These are phyloP conservation scores for Misopates orontium DNA, from an alignment of 257 asterid genomes.

Conservation along the genomic window DNA sequence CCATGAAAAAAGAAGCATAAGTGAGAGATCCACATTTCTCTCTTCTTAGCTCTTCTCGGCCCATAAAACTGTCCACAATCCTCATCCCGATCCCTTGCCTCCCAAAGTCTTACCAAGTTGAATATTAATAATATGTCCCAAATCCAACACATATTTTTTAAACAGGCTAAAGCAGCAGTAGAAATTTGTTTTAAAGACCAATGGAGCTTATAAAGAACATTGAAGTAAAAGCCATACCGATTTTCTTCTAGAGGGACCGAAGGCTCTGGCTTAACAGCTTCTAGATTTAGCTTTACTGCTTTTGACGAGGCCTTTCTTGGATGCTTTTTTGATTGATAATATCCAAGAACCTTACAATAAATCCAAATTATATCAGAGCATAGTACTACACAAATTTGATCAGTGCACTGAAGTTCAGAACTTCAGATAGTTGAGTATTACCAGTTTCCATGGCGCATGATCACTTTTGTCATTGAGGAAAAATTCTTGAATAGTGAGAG, in stretches of 20 bases:
- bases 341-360: constrained; percentile 65
- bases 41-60: background rate
- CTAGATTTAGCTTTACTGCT: constrained; percentile 76
- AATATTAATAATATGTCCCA: constrained; percentile 4
- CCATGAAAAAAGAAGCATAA: too few species aligned
- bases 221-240: constrained; percentile 45
- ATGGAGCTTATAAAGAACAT: constrained; percentile 13
- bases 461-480: constrained; percentile 65
- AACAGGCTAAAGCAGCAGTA: constrained; percentile 22
- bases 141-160: background rate
- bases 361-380: constrained; percentile 30
- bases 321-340: constrained; percentile 72
- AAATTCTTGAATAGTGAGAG: constrained; percentile 64
- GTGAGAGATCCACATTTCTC: too few species aligned
- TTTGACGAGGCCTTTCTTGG: constrained; percentile 74
- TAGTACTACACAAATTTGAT: constrained; percentile 10
- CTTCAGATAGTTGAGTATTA: constrained; percentile 31
- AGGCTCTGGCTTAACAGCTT: constrained; percentile 93
- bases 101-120: background rate
- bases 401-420: constrained; percentile 15
- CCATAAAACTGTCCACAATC: background rate
- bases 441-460: constrained; percentile 99
- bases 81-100: constrained; percentile 12
- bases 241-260: constrained; percentile 81
- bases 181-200: constrained; percentile 17